Evolutionary conservation across 2,329 filamentous ascomycete species (phyloP), one percentile per base, ranked within the genome.

Genomic region (Orbilia javanica): DNA sequence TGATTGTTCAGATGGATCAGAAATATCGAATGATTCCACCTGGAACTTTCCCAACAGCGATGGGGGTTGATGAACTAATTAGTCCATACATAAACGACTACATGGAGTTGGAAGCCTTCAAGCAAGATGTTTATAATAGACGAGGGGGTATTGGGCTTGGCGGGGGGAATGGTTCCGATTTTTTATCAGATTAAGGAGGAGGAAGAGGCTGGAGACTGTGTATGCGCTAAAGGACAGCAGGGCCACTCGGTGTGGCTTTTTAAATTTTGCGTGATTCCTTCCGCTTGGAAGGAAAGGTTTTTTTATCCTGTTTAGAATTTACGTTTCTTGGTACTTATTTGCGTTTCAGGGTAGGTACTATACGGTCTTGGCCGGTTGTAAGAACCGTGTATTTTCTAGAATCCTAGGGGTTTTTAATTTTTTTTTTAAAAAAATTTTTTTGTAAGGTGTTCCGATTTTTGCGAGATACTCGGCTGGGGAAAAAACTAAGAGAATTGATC

Each of bases 271-370:
- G 18, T 31, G 42, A 44, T 31, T n/a, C 50, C n/a, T 57, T 53
- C 6, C 31, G 18, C 5, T 22, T 36, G 2, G 52, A 15, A 11
- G 6, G 6, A 20, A 39, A 13, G 13, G 34, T 36, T 39, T n/a
- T n/a, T n/a, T 29, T 27, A n/a, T n/a, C 31, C 31, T 34, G n/a
- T n/a, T 39, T 39, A 39, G 4, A 7, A 18, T 25, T 13, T 53
- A 34, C 50, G 25, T 13, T 57, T 34, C 52, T 57, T 36, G 52
- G 52, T 34, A 22, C 13, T 36, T 20, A 34, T 57, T 57, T 34
- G 29, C 52, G 52, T 34, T 1, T 13, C 6, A 18, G 11, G 31
- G 34, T 60, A 60, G 34, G 34, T 60, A 18, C 34, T 44, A 44
- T n/a, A n/a, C n/a, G n/a, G 15, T 2, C 42, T 44, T 15, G 36